Evolutionary conservation across 2,329 filamentous ascomycete species (phyloP).

Genomic region (Pseudocercospora pini-densiflorae): DNA sequence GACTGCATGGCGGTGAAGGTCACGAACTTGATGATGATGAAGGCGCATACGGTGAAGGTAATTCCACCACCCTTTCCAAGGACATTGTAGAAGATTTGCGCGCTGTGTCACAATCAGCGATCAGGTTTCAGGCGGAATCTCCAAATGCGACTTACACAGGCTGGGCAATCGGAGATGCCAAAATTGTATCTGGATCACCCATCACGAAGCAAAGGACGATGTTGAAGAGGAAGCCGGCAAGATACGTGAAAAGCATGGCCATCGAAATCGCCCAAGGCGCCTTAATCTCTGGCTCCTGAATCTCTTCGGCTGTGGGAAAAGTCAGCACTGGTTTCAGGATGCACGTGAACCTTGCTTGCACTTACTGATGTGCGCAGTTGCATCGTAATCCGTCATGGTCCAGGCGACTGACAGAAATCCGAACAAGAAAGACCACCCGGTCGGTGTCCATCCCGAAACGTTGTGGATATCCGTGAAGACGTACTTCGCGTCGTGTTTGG

Average conservation of each 20-base stretch:
- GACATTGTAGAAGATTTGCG: conserved; percentile 63
- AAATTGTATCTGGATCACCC: conserved; percentile 55
- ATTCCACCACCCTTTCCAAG: conserved; percentile 59
- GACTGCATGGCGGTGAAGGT: conserved; percentile 63
- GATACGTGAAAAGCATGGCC: conserved; percentile 61
- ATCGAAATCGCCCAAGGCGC: conserved; percentile 62
- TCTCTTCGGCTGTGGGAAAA: conserved; percentile 53
- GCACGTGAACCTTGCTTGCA: too few species aligned
- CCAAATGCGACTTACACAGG: conserved; percentile 44
- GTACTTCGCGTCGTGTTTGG: conserved; percentile 58
- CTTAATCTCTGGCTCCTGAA: conserved; percentile 55
- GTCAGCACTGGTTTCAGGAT: too few species aligned
- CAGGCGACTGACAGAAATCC: conserved; percentile 64
- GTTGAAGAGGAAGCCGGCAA: conserved; percentile 62
- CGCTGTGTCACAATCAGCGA: background rate
- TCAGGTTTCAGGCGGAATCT: background rate
- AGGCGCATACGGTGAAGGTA: conserved; percentile 61
- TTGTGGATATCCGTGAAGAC: conserved; percentile 61
- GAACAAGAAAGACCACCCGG: conserved; percentile 63
- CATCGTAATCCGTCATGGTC: conserved; percentile 64
- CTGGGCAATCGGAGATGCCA: conserved; percentile 53
- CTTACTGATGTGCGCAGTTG: conserved; percentile 45
- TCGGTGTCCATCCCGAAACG: conserved; percentile 58
- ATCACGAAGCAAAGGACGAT: conserved; percentile 63
- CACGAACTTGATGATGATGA: conserved; percentile 63